Conservation (phyloP, 2,329 filamentous ascomycete species). For the Fusarium napiforme region DNA sequence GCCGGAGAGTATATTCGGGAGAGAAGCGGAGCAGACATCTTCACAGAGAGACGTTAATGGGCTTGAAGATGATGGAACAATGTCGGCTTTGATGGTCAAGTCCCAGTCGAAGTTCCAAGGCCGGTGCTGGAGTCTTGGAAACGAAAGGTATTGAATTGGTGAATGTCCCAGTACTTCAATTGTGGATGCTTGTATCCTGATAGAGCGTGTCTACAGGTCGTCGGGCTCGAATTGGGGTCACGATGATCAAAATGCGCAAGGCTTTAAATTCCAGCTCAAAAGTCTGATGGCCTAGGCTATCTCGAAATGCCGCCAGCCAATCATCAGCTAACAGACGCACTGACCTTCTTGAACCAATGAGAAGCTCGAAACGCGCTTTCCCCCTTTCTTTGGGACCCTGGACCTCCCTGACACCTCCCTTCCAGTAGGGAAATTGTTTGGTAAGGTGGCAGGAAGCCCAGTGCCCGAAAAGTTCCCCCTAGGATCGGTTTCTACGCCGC, state of each 20-base stretch:
- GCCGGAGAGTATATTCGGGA: constrained; percentile 62
- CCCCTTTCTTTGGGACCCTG: constrained; percentile 57
- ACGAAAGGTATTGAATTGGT: neutral
- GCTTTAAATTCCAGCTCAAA: constrained; percentile 44
- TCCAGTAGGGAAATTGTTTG: constrained; percentile 60
- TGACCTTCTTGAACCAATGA: constrained; percentile 46
- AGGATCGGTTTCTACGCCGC: constrained; percentile 44
- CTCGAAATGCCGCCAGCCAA: constrained; percentile 46
- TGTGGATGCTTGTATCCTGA: neutral
- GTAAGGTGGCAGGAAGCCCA: constrained; percentile 55
- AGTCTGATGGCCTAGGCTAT: constrained; percentile 47
- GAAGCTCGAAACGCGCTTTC: constrained; percentile 50
- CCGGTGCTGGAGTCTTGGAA: neutral
- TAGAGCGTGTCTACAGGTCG: constrained; percentile 15
- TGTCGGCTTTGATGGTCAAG: constrained; percentile 14
- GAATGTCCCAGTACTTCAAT: constrained; percentile 11
- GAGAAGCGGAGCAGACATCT: constrained; percentile 66
- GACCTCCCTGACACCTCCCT: constrained; percentile 48
- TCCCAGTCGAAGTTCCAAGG: constrained; percentile 3
- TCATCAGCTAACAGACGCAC: constrained; percentile 47
- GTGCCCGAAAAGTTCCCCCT: constrained; percentile 55
- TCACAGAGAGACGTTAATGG: constrained; percentile 33
- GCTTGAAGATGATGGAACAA: constrained; percentile 14
- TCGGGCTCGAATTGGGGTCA: constrained; percentile 31
- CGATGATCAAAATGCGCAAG: constrained; percentile 39